phyloP scores from a whole-genome alignment of 2,329 filamentous ascomycete genomes.

The Neonectria faginata region DNA sequence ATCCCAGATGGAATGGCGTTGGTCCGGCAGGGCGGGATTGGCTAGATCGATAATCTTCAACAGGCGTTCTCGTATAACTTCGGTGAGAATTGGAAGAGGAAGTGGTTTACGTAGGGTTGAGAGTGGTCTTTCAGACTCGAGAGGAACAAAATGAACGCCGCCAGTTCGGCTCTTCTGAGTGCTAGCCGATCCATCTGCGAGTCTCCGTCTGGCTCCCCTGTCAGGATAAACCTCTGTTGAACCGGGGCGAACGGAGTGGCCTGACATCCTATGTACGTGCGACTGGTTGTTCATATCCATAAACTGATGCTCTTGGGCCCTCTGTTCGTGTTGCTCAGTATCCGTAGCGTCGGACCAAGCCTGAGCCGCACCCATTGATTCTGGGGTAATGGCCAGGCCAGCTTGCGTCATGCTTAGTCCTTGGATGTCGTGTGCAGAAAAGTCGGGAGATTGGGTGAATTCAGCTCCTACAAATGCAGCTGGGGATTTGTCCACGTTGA shows the following conservation, averaged over 20 bases:
- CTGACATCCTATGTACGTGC: not conserved
- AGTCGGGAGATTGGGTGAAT: conserved; percentile 8
- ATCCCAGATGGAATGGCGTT: conserved; percentile 50
- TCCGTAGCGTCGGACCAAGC: conserved; percentile 29
- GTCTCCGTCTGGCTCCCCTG: conserved; percentile 11
- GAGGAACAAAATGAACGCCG: conserved; percentile 4
- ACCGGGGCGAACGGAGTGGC: not conserved
- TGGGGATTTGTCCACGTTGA: conserved; percentile 56
- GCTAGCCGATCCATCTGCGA: conserved; percentile 5
- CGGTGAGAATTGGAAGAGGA: conserved; percentile 51
- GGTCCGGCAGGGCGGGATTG: conserved; percentile 60
- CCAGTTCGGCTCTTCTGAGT: conserved; percentile 9
- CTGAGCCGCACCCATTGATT: conserved; percentile 39
- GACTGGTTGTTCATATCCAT: conserved; percentile 6
- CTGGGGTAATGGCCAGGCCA: conserved; percentile 27
- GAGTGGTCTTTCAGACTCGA: conserved; percentile 47
- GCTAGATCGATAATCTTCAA: conserved; percentile 64
- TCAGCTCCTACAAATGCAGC: conserved; percentile 10
- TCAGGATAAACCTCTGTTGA: conserved; percentile 11
- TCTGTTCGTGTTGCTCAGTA: conserved; percentile 11
- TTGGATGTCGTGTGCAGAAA: conserved; percentile 11
- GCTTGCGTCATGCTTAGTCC: conserved; percentile 18
- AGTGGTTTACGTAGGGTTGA: conserved; percentile 38
- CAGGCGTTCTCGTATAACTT: conserved; percentile 50
- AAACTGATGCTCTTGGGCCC: conserved; percentile 2